Conservation (phyloP, 306 rosid species). For the Quercus suber region DNA sequence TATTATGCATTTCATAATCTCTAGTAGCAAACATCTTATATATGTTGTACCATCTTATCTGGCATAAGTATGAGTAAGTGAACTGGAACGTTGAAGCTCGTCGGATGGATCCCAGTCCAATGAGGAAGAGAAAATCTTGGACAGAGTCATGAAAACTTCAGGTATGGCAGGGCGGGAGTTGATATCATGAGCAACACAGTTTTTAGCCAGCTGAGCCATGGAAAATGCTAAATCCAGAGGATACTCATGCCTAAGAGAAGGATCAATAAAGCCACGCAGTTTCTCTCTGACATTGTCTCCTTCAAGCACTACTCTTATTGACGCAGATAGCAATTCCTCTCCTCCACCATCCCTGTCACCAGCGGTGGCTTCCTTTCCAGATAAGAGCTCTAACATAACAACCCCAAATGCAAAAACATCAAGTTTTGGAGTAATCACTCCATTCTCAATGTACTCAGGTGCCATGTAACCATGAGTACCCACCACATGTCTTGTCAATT, state of each 20-base stretch:
- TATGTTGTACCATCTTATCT: constrained; percentile 18
- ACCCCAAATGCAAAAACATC: constrained; percentile 78
- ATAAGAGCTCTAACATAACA: constrained; percentile 62
- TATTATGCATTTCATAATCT: background rate
- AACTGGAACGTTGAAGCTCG: constrained; percentile 43
- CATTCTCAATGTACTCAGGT: constrained; percentile 67
- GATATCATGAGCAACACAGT: constrained; percentile 46
- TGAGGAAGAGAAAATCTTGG: constrained; percentile 62
- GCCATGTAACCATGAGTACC: constrained; percentile 85
- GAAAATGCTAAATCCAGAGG: constrained; percentile 72
- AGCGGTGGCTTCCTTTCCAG: constrained; percentile 52
- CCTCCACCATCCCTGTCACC: constrained; percentile 11
- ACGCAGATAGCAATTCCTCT: constrained; percentile 25
- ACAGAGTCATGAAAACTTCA: constrained; percentile 45
- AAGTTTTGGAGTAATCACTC: constrained; percentile 63
- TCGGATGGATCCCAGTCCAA: constrained; percentile 72
- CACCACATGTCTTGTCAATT: constrained; percentile 66
- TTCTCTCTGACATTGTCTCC: constrained; percentile 59
- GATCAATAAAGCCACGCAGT: constrained; percentile 56
- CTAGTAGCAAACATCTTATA: background rate
- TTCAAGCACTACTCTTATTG: constrained; percentile 38
- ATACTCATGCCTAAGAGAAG: constrained; percentile 35
- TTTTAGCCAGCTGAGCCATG: constrained; percentile 56
- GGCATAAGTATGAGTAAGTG: constrained; percentile 27
- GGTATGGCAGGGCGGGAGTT: constrained; percentile 52